Conservation (phyloP, 176 grass and related monocot genomes). For the Zea luxurians region DNA sequence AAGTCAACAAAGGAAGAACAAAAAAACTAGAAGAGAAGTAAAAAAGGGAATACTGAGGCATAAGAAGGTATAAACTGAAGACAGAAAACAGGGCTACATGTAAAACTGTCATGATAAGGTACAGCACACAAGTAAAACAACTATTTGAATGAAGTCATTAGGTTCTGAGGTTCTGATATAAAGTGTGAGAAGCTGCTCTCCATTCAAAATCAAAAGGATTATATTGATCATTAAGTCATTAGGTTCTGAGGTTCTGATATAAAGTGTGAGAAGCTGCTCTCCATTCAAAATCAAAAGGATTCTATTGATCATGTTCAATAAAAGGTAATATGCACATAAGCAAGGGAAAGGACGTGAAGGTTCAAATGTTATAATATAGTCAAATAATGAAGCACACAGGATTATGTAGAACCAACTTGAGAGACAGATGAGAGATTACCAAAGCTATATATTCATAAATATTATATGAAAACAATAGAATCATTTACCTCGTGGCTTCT, state of each 20-base stretch:
- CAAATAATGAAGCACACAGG: neutral
- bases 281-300: neutral
- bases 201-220: neutral
- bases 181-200: neutral
- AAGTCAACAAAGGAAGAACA: neutral
- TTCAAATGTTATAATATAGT: neutral
- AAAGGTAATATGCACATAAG: constrained; percentile 11
- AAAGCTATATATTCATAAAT: constrained; percentile 9
- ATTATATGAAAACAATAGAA: neutral
- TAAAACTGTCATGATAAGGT: neutral
- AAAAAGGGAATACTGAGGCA: neutral
- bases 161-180: too few relatives aligned
- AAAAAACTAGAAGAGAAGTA: neutral
- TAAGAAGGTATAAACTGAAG: neutral
- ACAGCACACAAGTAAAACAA: neutral
- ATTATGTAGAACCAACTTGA: neutral
- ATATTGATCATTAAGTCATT: neutral
- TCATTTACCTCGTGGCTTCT: constrained; percentile 83
- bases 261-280: neutral
- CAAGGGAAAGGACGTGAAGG: neutral
- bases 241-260: too few relatives aligned
- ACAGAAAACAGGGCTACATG: neutral
- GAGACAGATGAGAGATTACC: neutral
- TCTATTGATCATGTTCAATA: neutral
- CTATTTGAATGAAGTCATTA: neutral